Evolutionary conservation across 2,329 filamentous ascomycete species (phyloP).

Genomic region (Aspergillus ochraceoroseus): DNA sequence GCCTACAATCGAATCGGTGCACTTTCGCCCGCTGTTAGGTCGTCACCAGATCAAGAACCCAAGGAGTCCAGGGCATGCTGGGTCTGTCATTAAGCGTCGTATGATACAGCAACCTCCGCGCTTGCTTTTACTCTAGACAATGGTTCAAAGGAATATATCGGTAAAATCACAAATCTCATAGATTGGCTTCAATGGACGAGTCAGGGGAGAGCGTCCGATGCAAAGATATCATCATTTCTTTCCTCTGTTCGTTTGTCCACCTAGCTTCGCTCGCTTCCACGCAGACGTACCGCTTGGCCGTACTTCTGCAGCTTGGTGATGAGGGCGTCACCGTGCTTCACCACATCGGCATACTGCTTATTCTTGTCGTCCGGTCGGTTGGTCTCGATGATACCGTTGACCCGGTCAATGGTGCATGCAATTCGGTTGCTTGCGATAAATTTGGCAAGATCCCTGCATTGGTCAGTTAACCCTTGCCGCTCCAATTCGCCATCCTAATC

Average conservation of each 20-base stretch:
- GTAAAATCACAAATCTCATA: conserved; percentile 11
- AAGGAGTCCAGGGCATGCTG: conserved; percentile 15
- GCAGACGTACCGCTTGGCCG: conserved; percentile 87
- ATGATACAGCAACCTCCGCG: conserved; percentile 25
- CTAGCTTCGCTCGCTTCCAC: conserved; percentile 86
- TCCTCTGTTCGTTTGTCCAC: conserved; percentile 4
- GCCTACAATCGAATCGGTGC: conserved; percentile 2
- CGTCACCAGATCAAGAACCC: neutral
- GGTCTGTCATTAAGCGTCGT: conserved; percentile 19
- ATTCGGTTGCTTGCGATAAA: conserved; percentile 95
- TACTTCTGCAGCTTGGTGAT: conserved; percentile 99
- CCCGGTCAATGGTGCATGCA: conserved; percentile 94
- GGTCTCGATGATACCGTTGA: conserved; percentile 95
- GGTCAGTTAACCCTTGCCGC: no score
- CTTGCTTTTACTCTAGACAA: conserved; percentile 22
- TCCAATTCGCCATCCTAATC: neutral
- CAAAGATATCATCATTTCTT: conserved; percentile 5
- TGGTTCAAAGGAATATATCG: conserved; percentile 12
- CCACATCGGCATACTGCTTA: conserved; percentile 97
- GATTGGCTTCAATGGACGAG: conserved; percentile 9
- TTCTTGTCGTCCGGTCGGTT: conserved; percentile 98
- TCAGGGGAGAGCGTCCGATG: conserved; percentile 5
- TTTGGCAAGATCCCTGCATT: conserved; percentile 76
- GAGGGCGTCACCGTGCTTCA: conserved; percentile 93
- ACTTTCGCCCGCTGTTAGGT: neutral